Evolutionary conservation across 2,329 filamentous ascomycete species (phyloP).

Genomic region (Sporothrix brunneoviolacea): DNA sequence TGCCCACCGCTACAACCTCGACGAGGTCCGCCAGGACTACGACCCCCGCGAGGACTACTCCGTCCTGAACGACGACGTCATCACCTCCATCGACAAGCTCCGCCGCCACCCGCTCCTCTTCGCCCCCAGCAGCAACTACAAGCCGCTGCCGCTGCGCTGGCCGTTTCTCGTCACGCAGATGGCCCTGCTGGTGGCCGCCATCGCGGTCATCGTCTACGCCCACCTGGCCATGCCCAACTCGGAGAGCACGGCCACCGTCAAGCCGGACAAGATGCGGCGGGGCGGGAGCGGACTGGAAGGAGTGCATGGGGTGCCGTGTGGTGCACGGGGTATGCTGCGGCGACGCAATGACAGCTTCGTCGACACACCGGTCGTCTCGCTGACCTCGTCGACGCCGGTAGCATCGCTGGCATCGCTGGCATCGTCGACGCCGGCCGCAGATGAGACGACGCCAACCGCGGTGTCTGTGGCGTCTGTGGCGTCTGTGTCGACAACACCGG

Average conservation of each 20-base stretch:
- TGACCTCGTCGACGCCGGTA: background rate
- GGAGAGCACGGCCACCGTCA: slow-evolving; percentile 23
- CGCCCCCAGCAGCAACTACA: slow-evolving; percentile 23
- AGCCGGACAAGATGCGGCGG: slow-evolving; percentile 6
- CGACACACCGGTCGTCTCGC: background rate
- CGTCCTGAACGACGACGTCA: no score
- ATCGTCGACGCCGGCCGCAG: no score
- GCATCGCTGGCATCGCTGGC: no score
- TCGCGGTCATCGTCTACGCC: slow-evolving; percentile 25
- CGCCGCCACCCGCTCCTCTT: background rate
- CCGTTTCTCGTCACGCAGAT: slow-evolving; percentile 26
- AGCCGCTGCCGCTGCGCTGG: slow-evolving; percentile 28
- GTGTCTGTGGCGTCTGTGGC: no score
- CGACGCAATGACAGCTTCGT: background rate
- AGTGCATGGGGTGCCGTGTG: no score
- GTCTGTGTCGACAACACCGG: no score
- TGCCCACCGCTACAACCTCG: no score
- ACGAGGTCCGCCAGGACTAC: background rate
- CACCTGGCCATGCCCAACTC: slow-evolving; percentile 26
- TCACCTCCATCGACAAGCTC: slow-evolving; percentile 11
- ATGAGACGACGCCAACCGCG: no score
- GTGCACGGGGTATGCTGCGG: no score
- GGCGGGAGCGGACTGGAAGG: no score
- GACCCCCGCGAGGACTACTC: background rate
- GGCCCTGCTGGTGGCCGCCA: slow-evolving; percentile 21